Evolutionary conservation across 2,329 filamentous ascomycete species (phyloP), one percentile per base, ranked within the genome.

Genomic region (Proliferodiscus dingleyae): DNA sequence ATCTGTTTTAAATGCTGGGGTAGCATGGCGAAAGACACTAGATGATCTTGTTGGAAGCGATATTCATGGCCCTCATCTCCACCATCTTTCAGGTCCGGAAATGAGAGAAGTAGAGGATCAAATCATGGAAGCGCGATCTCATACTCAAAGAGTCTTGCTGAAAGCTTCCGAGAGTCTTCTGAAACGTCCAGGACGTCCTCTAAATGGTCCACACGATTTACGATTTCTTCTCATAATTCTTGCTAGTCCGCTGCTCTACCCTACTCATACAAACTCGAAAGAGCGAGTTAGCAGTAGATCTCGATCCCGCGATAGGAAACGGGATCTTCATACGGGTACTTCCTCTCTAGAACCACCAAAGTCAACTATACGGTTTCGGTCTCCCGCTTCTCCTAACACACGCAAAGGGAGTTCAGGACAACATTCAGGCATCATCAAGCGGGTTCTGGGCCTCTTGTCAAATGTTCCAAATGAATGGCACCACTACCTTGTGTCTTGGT

Each of bases 351-450:
- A 50, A 16, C 24, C 29, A 43, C 37, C 29, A 15, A 51, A 43
- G 19, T 26, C 19, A 29, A 41, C 15, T n/a, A 39, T 46, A 3
- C 43, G 38, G 10, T 46, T 45, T 11, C 21, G 41, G 26, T 45
- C 48, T 13, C 45, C 49, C 10, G 38, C 33, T 21, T 45, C 38
- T 8, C 36, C 44, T 2, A 56, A 54, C 29, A 36, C 38, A 4
- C 43, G 26, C 10, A 58, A 52, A 45, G 56, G 60, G 19, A 58
- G 68, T 6, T 61, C 72, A 9, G 83, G 83, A 2, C 80, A 87
- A 48, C 86, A 95, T 65, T 89, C 87, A 2, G 85, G 85, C 4
- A 85, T 95, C 43, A 79, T 94, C 57, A 95, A 95, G 64, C 80
- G 90, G 29, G 82, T 94, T 30, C 65, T 95, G 21, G 90, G 90